Base-by-base conservation (phyloP, 2,329 filamentous ascomycete genomes). In the Pseudomassariella vexata region DNA sequence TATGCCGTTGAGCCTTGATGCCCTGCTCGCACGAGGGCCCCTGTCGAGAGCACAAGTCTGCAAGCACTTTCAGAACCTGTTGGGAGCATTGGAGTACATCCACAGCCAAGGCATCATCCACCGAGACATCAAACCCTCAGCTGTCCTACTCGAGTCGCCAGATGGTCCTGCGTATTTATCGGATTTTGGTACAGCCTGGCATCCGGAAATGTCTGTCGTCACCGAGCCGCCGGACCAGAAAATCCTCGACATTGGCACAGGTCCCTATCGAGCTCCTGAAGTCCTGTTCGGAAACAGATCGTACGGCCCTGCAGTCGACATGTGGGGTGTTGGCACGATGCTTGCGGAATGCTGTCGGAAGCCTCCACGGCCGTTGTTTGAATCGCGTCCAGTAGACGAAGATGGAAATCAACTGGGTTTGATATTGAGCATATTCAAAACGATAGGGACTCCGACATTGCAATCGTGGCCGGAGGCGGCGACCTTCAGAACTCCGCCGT, bases 121-220 rank as follows among this genome's bases (percentile, higher is more conserved):
- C 55, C 80, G 92, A 35, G 92, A 98, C 52, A 66, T 98, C 52
- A 98, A 98, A 52, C 92, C 92, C 1, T 88, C 87, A 0, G 94
- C 95, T 32, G 72, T 98, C 21, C 66, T 95, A 7, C 70, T 95
- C 27, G 64, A 71, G 24, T 76, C 80, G 0, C 63, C 72, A 0
- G 63, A 71, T 5, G 85, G 84, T 0, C 83, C 86, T 5, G 85
- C 85, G 4, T 84, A 80, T 45, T 69, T 98, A 3, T 79, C 86
- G 21, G 92, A 98, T 56, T 96, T 98, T 61, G 90, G 92, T 30
- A 94, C 92, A 23, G 78, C 89, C 7, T 95, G 88, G 88, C 78
- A 82, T 44, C 74, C 82, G 3, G 56, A 68, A 9, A 48, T 73
- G 37, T 68, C 76, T 5, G 59, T 66, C 15, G 59, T 62, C 4